Conservation (phyloP, 805 yeast species). For the Wickerhamomyces tratensis region DNA sequence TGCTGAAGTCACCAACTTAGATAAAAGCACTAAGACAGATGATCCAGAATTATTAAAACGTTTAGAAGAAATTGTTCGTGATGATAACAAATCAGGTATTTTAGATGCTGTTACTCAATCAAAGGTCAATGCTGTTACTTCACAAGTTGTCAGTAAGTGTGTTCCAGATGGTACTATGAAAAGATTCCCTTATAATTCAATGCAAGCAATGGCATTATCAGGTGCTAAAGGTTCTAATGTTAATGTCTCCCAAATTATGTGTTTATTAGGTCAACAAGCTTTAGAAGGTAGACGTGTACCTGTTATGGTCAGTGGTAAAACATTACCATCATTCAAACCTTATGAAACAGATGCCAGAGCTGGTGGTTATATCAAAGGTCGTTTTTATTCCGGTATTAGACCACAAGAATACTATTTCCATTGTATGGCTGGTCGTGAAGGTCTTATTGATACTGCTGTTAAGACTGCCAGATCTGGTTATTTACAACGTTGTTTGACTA, state of each 20-base stretch:
- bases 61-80: constrained; percentile 90
- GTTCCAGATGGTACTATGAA: constrained; percentile 96
- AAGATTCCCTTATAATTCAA: constrained; percentile 87
- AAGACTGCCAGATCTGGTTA: constrained; percentile 98
- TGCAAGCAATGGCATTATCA: constrained; percentile 98
- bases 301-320: constrained; percentile 97
- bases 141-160: constrained; percentile 90
- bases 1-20: constrained; percentile 84
- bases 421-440: constrained; percentile 99
- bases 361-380: constrained; percentile 95
- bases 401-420: constrained; percentile 99
- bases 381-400: constrained; percentile 94
- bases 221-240: constrained; percentile 99
- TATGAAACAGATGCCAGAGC: constrained; percentile 96
- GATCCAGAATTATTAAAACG: constrained; percentile 80
- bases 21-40: constrained; percentile 32
- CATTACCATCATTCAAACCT: constrained; percentile 93
- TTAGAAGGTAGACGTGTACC: constrained; percentile 99
- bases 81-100: constrained; percentile 84
- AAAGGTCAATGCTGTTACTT: constrained; percentile 83
- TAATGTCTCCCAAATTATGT: constrained; percentile 98
- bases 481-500: constrained; percentile 95
- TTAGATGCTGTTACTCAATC: constrained; percentile 93
- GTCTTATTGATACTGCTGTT: constrained; percentile 98
- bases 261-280: constrained; percentile 97